Evolutionary conservation across 2,329 filamentous ascomycete genomes (phyloP), one percentile per base, ranked within the genome.

Genomic region (Boeremia lycopersici): DNA sequence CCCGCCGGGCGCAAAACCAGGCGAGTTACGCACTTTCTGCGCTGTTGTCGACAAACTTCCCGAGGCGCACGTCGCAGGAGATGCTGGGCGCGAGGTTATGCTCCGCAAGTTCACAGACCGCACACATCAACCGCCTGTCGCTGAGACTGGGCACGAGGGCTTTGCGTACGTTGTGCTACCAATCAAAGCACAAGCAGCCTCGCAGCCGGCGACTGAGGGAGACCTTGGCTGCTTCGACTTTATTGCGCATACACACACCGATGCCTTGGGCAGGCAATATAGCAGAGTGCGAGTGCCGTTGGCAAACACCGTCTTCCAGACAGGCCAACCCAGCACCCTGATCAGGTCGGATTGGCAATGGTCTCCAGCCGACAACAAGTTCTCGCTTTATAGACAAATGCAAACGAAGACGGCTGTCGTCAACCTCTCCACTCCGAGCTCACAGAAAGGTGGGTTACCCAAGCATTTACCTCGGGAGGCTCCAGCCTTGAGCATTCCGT

Each of bases 231-330:
- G 62, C 9, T 68, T 73, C 38, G 67, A 63, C 43, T 70, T 74
- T 34, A 44, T 65, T 12, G 47, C 53, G 7, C 53, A 55, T 2
- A 56, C 44, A 30, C 12, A 56, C 10, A 55, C 47, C 1, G 23
- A 41, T 12, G 19, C 45, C 4, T 11, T 49, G 10, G 48, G 44
- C 11, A 9, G 36, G 15, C 44, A 38, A 29, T 35, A 41, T 26
- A 56, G 66, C 31, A 58, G 55, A 10, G 42, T 73, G 82, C 48
- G 84, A 81, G 6, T 93, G 2, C 90, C 90, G 2, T 77, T 95
- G 25, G 87, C 90, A 35, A 90, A 91, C 66, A 96, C 91, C 0
- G 77, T 91, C 6, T 95, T 95, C 68, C 84, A 86, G 34, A 93
- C 87, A 56, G 88, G 86, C 40, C 79, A 78, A 25, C 65, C 62